phyloP scores from a whole-genome alignment of 768 basidiomycete genomes.

The Mycena alexandri region DNA sequence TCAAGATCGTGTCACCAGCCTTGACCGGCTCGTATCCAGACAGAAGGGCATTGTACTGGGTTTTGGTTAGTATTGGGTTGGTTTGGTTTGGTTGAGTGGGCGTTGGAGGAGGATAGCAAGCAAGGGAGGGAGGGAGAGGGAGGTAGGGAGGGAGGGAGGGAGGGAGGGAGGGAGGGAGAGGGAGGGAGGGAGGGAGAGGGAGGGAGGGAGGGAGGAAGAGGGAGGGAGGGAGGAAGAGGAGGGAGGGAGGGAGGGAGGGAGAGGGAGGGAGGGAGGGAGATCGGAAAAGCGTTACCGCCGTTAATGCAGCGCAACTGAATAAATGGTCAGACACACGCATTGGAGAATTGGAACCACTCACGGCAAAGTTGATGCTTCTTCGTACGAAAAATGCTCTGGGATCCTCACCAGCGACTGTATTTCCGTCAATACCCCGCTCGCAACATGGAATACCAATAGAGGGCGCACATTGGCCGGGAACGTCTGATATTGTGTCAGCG shows the following conservation, averaged over 20 bases:
- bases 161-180: too few species aligned
- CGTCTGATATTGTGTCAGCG: slow-evolving; percentile 65
- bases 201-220: too few species aligned
- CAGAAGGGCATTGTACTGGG: slow-evolving; percentile 67
- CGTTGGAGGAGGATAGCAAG: too few species aligned
- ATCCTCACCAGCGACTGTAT: slow-evolving; percentile 61
- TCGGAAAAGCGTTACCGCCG: too few species aligned
- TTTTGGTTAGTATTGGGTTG: too few species aligned
- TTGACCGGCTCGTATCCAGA: slow-evolving; percentile 62
- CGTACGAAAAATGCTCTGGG: slow-evolving; percentile 69
- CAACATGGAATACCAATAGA: background rate
- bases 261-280: too few species aligned
- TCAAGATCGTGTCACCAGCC: slow-evolving; percentile 69
- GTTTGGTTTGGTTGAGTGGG: too few species aligned
- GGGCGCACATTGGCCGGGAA: slow-evolving; percentile 56
- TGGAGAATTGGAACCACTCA: slow-evolving; percentile 43
- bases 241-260: too few species aligned
- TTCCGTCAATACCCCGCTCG: background rate
- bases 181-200: too few species aligned
- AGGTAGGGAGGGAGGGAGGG: too few species aligned
- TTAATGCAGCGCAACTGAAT: slow-evolving; percentile 68
- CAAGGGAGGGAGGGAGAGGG: too few species aligned
- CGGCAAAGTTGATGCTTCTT: slow-evolving; percentile 75
- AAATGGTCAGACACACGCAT: background rate
- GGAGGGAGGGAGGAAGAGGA: too few species aligned